Evolutionary conservation across 257 asterid species (phyloP), one percentile per base, ranked within the genome.

Genomic region (Eucommia ulmoides): DNA sequence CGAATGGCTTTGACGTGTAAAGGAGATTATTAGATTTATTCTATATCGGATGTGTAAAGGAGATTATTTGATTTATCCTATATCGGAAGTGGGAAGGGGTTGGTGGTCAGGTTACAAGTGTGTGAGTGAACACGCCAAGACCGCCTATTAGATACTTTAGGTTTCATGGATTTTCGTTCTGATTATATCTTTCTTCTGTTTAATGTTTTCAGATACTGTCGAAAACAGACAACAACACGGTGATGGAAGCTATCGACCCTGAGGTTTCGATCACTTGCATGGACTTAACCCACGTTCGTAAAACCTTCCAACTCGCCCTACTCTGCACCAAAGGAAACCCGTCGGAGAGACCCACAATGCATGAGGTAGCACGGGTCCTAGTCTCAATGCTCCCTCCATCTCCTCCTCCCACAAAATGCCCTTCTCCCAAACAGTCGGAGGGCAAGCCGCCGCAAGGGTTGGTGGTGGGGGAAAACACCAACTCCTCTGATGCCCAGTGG

Each of bases 191-290:
- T n/a, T n/a, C n/a, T 8, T 7, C 1, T 46, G 8, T 25, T 58
- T 24, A 7, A 7, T 61, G 10, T 45, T 21, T 12, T 7, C 77
- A 86, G 99, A 85, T 91, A 54, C 52, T 81, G 61, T 76, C 85
- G 1, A 91, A 83, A 66, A 89, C 93, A 0, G 96, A 91, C 49
- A 70, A 81, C 21, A 66, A 86, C 77, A 79, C 99, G 0, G 56
- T 91, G 49, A 86, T 86, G 96, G 96, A 86, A 58, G 80, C 87
- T 0, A 89, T 79, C n/a, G 99, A 91, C 56, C 68, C 84, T 0
- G 99, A 91, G 66, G 99, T 91, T 3, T 75, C 93, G 0, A 78
- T 86, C 0, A 91, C 99, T 3, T 91, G 99, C 75, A 62, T 66
- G 80, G 93, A 91, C 58, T 42, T 60, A 19, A 50, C 71, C 22